phyloP scores from a whole-genome alignment of 257 asterid genomes.

The Rehmannia glutinosa region DNA sequence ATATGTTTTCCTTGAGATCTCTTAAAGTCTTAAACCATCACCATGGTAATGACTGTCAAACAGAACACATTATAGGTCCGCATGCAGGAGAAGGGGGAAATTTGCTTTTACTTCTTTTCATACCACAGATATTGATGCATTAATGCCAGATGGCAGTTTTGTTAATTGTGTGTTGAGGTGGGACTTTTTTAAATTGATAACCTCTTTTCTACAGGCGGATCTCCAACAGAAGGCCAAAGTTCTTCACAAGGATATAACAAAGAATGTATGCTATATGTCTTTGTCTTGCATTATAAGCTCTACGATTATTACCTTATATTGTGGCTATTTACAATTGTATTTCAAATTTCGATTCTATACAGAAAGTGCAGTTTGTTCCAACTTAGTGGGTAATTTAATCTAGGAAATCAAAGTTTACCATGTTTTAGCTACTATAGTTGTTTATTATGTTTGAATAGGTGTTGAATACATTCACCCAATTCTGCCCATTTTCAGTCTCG shows the following conservation, averaged over 20 bases:
- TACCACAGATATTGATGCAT: not conserved
- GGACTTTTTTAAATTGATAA: not conserved
- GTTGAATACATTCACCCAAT: not conserved
- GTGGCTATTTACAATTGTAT: not conserved
- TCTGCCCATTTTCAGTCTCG: not conserved
- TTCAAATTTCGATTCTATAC: not conserved
- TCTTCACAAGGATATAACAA: constrained; percentile 72
- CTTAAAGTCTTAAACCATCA: no score
- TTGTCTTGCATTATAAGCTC: not conserved
- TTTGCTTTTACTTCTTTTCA: no score
- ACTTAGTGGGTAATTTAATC: not conserved
- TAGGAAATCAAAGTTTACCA: not conserved
- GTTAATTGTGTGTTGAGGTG: not conserved
- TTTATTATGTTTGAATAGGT: not conserved
- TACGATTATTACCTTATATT: not conserved
- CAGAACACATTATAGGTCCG: no score
- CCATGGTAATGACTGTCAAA: no score
- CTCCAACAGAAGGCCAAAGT: constrained; percentile 63
- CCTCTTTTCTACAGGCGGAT: constrained; percentile 55
- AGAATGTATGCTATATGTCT: constrained; percentile 42
- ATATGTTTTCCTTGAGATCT: no score
- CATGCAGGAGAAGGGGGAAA: no score
- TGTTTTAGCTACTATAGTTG: not conserved
- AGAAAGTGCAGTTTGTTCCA: not conserved
- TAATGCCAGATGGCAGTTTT: not conserved